Percentiles rank a stretch among this genome's conserved stretches.
These are phyloP conservation scores for Ophiostoma himal-ulmi DNA, from an alignment of 2,329 filamentous ascomycete genomes.

Conservation along the genomic window DNA sequence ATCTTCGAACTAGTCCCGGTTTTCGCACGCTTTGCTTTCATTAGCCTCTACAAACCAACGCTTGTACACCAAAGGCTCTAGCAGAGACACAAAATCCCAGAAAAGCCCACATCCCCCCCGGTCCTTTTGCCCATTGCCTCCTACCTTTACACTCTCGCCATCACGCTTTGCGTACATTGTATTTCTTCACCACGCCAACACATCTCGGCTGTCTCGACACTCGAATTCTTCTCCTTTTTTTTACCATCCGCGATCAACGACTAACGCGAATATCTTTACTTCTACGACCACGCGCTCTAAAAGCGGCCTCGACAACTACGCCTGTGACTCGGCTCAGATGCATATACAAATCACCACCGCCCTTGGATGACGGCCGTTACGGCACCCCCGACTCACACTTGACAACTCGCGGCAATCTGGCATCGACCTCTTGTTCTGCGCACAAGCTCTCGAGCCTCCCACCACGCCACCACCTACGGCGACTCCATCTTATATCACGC, in stretches of 20 bases:
- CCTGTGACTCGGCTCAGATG: constrained; percentile 21
- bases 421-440: constrained; percentile 9
- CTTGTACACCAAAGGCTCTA: constrained; percentile 17
- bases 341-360: constrained; percentile 18
- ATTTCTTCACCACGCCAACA: background rate
- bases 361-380: constrained; percentile 25
- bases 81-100: constrained; percentile 16
- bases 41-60: constrained; percentile 18
- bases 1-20: constrained; percentile 21
- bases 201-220: background rate
- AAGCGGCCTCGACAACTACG: constrained; percentile 5
- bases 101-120: constrained; percentile 15
- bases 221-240: background rate
- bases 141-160: background rate
- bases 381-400: constrained; percentile 19
- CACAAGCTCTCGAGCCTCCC: background rate
- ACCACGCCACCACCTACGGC: background rate
- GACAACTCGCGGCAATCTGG: background rate
- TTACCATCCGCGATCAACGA: background rate
- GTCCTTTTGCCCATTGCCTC: constrained; percentile 10
- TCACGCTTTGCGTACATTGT: background rate
- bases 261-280: background rate
- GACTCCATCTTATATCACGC: background rate
- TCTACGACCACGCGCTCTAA: constrained; percentile 3
- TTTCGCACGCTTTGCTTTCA: constrained; percentile 20